Conservation (phyloP, 352 stramenopile species). For the Elongisporangium senticosum region DNA sequence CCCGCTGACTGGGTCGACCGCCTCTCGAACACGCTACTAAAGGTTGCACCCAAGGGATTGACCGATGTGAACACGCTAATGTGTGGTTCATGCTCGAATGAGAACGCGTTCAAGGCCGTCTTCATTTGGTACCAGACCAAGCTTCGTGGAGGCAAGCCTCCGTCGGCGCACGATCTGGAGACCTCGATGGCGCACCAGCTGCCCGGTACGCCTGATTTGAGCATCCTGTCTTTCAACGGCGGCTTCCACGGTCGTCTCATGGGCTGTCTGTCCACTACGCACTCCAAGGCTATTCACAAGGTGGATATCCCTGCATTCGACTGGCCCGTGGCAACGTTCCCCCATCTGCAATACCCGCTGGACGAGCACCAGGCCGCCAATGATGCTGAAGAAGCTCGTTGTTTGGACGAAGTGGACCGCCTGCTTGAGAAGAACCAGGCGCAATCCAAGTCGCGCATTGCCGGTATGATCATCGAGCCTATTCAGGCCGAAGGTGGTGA, state of each 20-base stretch:
- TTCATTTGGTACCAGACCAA: conserved; percentile 87
- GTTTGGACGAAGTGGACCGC: conserved; percentile 54
- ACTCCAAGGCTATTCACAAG: conserved; percentile 86
- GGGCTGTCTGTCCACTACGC: conserved; percentile 75
- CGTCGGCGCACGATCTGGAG: conserved; percentile 56
- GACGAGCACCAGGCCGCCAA: conserved; percentile 54
- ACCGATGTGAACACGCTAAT: conserved; percentile 81
- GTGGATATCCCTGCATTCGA: conserved; percentile 81
- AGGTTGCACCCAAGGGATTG: conserved; percentile 47
- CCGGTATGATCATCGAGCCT: conserved; percentile 76
- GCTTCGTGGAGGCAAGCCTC: conserved; percentile 44
- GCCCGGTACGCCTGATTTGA: conserved; percentile 64
- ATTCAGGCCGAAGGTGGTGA: conserved; percentile 81
- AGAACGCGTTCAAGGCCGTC: conserved; percentile 85
- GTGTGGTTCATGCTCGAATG: conserved; percentile 84
- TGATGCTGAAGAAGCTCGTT: conserved; percentile 60
- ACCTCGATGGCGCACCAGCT: conserved; percentile 65
- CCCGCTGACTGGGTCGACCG: conserved; percentile 70
- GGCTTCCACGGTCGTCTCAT: conserved; percentile 77
- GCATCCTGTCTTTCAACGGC: conserved; percentile 80
- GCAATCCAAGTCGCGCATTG: conserved; percentile 34
- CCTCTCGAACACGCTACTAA: conserved; percentile 53
- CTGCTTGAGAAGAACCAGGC: conserved; percentile 38
- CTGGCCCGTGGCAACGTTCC: conserved; percentile 78
- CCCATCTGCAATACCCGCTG: conserved; percentile 60